Evolutionary conservation across 2,329 filamentous ascomycete genomes (phyloP).

Genomic region (Hortaea werneckii): DNA sequence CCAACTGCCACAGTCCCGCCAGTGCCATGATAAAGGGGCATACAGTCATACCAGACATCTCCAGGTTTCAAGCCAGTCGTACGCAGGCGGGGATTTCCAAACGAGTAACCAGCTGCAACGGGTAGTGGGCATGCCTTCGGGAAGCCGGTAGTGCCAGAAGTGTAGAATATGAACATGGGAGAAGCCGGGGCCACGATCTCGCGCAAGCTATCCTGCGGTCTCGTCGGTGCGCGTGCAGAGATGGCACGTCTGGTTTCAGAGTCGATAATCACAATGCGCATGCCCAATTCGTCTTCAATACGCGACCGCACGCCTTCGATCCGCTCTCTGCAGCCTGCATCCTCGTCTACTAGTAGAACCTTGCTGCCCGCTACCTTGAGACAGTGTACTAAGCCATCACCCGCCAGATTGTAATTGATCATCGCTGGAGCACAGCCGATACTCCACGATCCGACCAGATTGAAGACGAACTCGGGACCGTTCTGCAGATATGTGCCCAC

Average conservation of each 20-base stretch:
- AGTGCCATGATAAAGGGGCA: conserved; percentile 70
- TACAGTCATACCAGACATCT: conserved; percentile 65
- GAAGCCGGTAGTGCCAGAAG: conserved; percentile 64
- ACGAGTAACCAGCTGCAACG: conserved; percentile 35
- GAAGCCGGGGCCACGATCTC: conserved; percentile 41
- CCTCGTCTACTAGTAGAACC: conserved; percentile 37
- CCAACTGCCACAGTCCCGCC: conserved; percentile 51
- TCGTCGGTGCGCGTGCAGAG: conserved; percentile 36
- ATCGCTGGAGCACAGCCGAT: conserved; percentile 25
- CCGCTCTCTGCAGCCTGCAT: conserved; percentile 42
- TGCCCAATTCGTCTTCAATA: conserved; percentile 47
- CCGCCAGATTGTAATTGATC: conserved; percentile 28
- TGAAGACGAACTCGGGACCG: conserved; percentile 26
- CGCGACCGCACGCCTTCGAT: conserved; percentile 42
- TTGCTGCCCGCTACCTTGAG: conserved; percentile 30
- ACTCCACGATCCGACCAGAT: conserved; percentile 20
- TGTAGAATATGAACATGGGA: conserved; percentile 60
- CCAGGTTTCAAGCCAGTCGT: conserved; percentile 28
- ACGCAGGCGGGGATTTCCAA: conserved; percentile 28
- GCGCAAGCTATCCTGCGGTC: conserved; percentile 48
- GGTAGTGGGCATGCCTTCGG: conserved; percentile 61
- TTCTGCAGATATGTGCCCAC: conserved; percentile 27
- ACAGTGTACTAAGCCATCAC: conserved; percentile 26
- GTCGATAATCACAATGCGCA: conserved; percentile 47
- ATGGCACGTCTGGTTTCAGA: conserved; percentile 39